These are phyloP conservation scores for Nephromyces sp. DNA, from an alignment of 169 alveolate species.

Conservation along the genomic window DNA sequence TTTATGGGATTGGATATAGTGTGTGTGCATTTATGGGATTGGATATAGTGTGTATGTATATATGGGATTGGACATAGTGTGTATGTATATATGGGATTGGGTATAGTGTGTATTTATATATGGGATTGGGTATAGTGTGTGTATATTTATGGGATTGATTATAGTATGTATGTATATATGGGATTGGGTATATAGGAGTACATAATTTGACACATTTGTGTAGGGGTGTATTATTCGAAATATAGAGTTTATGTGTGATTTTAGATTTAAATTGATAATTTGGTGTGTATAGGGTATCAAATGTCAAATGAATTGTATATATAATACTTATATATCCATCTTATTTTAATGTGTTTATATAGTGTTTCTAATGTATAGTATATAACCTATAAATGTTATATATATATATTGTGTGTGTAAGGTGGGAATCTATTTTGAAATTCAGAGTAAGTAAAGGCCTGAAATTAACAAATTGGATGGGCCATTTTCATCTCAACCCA, in stretches of 20 bases:
- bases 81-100: neutral
- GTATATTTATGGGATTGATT: neutral
- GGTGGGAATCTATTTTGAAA: conserved; percentile 95
- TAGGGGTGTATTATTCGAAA: too few relatives aligned
- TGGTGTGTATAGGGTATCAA: too few relatives aligned
- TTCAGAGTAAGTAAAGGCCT: conserved; percentile 87
- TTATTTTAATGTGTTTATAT: too few relatives aligned
- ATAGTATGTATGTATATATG: neutral
- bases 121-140: too few relatives aligned
- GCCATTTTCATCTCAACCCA: conserved; percentile 80
- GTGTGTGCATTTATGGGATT: neutral
- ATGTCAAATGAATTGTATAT: neutral
- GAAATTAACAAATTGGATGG: conserved; percentile 79
- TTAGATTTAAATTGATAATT: too few relatives aligned
- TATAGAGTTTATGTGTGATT: too few relatives aligned
- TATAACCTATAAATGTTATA: too few relatives aligned
- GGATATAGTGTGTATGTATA: neutral
- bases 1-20: too few relatives aligned
- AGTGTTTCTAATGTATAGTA: too few relatives aligned
- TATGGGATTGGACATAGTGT: neutral
- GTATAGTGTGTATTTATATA: too few relatives aligned
- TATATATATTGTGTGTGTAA: too few relatives aligned
- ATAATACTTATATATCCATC: neutral
- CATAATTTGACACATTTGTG: neutral
- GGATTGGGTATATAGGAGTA: neutral